Conservation (phyloP, 2,329 filamentous ascomycete species). For the Lithohypha guttulata region DNA sequence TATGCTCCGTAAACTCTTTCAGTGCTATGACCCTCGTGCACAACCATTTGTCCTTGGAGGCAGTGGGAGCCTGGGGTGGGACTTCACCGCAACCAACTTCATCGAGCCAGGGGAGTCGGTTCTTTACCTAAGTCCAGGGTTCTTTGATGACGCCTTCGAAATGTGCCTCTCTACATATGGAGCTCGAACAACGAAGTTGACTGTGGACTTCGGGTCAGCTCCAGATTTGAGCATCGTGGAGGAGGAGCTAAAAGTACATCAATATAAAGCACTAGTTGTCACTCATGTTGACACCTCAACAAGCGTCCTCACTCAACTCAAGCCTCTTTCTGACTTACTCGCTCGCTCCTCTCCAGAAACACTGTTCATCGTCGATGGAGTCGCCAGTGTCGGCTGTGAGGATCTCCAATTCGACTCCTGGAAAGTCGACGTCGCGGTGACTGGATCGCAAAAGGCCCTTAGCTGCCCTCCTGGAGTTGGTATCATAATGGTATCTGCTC, state of each 20-base stretch:
- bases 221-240: slow-evolving; percentile 80
- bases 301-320: slow-evolving; percentile 83
- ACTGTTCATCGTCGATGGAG: slow-evolving; percentile 82
- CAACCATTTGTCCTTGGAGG: slow-evolving; percentile 91
- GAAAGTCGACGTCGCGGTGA: slow-evolving; percentile 84
- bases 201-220: slow-evolving; percentile 74
- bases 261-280: slow-evolving; percentile 86
- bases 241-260: slow-evolving; percentile 72
- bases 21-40: slow-evolving; percentile 66
- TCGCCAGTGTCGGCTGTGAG: slow-evolving; percentile 91
- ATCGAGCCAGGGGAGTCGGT: slow-evolving; percentile 80
- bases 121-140: slow-evolving; percentile 89
- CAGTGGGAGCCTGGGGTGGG: slow-evolving; percentile 93
- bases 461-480: slow-evolving; percentile 87
- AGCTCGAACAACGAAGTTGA: slow-evolving; percentile 76
- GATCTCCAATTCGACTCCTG: slow-evolving; percentile 93
- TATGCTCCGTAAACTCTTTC: slow-evolving; percentile 85
- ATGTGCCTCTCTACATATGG: slow-evolving; percentile 88
- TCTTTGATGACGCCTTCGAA: slow-evolving; percentile 91
- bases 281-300: slow-evolving; percentile 99
- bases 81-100: slow-evolving; percentile 83
- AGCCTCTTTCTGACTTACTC: slow-evolving; percentile 70
- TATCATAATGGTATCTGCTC: slow-evolving; percentile 84
- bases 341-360: slow-evolving; percentile 81
- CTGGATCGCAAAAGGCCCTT: slow-evolving; percentile 92